phyloP scores from a whole-genome alignment of 352 stramenopile species.

The Phytophthora meadii region DNA sequence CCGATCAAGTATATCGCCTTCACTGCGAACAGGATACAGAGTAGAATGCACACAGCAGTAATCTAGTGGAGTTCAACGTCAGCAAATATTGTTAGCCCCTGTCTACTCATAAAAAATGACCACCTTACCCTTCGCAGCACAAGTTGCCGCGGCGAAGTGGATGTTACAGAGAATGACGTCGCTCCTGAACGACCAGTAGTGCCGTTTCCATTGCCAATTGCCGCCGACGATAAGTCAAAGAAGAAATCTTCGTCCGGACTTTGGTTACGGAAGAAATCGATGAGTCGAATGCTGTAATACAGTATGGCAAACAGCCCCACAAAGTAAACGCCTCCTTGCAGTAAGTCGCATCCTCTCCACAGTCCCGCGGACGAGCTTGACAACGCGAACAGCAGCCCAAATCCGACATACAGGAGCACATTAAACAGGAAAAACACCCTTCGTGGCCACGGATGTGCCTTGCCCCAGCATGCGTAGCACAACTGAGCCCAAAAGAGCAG shows the following conservation, averaged over 20 bases:
- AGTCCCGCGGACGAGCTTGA: conserved; percentile 56
- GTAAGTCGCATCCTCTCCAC: conserved; percentile 73
- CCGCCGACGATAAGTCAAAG: conserved; percentile 68
- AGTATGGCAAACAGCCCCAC: conserved; percentile 68
- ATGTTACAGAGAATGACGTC: conserved; percentile 29
- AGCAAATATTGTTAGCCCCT: conserved; percentile 10
- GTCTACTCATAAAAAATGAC: conserved; percentile 14
- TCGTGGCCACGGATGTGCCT: conserved; percentile 73
- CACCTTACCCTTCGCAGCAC: conserved; percentile 66
- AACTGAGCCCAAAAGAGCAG: conserved; percentile 87
- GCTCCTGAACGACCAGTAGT: conserved; percentile 6
- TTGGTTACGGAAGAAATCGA: conserved; percentile 83
- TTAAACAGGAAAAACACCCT: conserved; percentile 84
- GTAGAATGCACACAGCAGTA: conserved; percentile 73
- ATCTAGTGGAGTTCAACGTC: conserved; percentile 51
- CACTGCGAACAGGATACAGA: conserved; percentile 72
- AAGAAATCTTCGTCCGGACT: conserved; percentile 83
- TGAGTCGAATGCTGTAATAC: conserved; percentile 84
- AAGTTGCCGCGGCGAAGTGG: conserved; percentile 58
- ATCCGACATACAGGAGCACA: conserved; percentile 70
- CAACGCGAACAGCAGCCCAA: conserved; percentile 55
- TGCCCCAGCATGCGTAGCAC: conserved; percentile 86
- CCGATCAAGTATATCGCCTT: conserved; percentile 77
- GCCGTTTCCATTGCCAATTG: conserved; percentile 35
- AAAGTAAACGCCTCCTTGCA: conserved; percentile 72